Evolutionary conservation across 345 rosid genomes (phyloP), one percentile per base, ranked within the genome.

Genomic region (Trapa bicornis): DNA sequence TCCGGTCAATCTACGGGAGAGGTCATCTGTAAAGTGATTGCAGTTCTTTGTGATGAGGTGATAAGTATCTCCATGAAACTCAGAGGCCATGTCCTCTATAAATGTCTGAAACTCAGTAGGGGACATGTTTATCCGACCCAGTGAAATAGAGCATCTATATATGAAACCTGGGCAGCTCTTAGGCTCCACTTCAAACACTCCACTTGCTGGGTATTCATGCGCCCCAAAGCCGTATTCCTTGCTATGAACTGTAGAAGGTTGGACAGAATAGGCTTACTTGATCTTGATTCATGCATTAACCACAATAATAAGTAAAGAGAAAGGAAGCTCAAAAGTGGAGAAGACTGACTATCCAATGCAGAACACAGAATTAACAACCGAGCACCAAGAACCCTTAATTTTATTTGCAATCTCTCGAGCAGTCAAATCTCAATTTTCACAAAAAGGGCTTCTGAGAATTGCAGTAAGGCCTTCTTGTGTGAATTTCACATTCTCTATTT

Each of bases 171-270:
- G 95, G 71, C 95, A 88, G 69, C 71, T 80, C 76, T 43, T 83
- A 1, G 91, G 95, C 66, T 88, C 91, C 67, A 86, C 95, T 75
- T 88, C 95, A 65, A 84, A 88, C 76, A 88, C 89, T 69, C 95
- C 95, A 69, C 95, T 88, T 53, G 82, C 71, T 7, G 91, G 86
- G 78, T 78, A 88, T 54, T 88, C 89, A 8, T 88, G 95, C 13
- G 95, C 91, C 69, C 91, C 91, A 68, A 84, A 88, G 29, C 89
- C 86, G 38, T 86, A 88, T 75, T 88, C 95, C 72, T 83, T 88
- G n/a, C 91, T 86, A 35, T 86, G 91, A 66, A 88, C 95, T 88
- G 87, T 66, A 9, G 36, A 35, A 58, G 38, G 54, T 65, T 13
- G 9, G 43, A 32, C 39, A 52, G 37, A 4, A 56, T 0, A 64